A percentile compares a stretch with the other conserved stretches of the same genome.
Conservation (phyloP, 805 yeast genomes). For the Hanseniaspora pseudoguilliermondii region DNA sequence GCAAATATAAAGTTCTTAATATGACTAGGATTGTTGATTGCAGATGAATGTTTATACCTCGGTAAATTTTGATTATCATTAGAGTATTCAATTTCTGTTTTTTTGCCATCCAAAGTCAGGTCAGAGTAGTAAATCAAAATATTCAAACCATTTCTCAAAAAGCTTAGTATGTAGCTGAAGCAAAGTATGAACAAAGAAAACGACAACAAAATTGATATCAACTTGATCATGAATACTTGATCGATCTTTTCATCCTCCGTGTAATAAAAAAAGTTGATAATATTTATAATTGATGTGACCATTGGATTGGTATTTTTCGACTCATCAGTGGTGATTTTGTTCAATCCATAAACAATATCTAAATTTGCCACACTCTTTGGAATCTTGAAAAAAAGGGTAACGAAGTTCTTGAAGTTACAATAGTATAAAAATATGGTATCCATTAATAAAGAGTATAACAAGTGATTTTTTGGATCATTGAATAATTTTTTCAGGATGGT, state of each 20-base stretch:
- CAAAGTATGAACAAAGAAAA: slow-evolving; percentile 7
- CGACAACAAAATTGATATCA: slow-evolving; percentile 4
- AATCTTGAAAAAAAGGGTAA: slow-evolving; percentile 5
- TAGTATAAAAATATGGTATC: slow-evolving; percentile 3
- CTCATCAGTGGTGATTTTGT: slow-evolving; percentile 1
- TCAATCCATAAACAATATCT: slow-evolving; percentile 8
- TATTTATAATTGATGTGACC: slow-evolving; percentile 3
- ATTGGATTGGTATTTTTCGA: neutral
- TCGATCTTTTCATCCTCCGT: slow-evolving; percentile 8
- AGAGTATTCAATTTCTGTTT: neutral
- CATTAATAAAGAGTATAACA: neutral
- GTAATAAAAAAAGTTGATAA: slow-evolving; percentile 9
- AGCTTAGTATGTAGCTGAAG: slow-evolving; percentile 10
- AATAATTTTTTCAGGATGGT: neutral
- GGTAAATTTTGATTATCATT: neutral
- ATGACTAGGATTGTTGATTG: neutral
- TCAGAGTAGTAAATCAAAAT: slow-evolving; percentile 1
- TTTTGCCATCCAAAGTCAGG: neutral
- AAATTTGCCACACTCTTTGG: slow-evolving; percentile 6
- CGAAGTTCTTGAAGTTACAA: slow-evolving; percentile 10
- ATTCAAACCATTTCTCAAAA: slow-evolving; percentile 7
- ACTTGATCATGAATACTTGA: slow-evolving; percentile 2
- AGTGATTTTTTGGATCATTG: neutral
- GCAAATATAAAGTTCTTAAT: slow-evolving; percentile 10
- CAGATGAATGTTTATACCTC: neutral